A percentile compares a stretch with the other conserved stretches of the same genome.
Evolutionary conservation across 495 filamentous ascomycete species (phyloP).

Genomic region (Penicillium desertorum): DNA sequence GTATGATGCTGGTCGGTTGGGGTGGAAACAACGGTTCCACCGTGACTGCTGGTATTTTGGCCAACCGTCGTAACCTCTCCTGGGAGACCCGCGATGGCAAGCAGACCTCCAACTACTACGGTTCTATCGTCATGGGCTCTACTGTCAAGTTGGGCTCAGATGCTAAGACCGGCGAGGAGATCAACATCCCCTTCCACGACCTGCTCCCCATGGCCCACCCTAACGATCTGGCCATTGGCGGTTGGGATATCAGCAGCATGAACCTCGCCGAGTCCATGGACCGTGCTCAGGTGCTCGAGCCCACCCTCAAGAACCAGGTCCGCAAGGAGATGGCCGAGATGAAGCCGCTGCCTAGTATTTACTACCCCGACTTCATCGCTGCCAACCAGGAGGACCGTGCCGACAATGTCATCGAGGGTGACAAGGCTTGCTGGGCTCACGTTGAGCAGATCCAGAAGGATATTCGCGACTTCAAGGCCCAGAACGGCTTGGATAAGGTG

Average conservation of each 20-base stretch:
- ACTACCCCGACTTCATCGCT: constrained; percentile 99
- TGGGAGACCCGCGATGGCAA: constrained; percentile 94
- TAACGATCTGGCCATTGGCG: constrained; percentile 91
- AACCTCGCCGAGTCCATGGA: constrained; percentile 93
- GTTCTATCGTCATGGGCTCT: constrained; percentile 93
- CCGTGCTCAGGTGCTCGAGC: constrained; percentile 90
- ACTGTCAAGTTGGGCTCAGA: constrained; percentile 95
- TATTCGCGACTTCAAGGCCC: constrained; percentile 90
- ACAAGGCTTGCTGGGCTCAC: constrained; percentile 80
- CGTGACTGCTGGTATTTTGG: constrained; percentile 95
- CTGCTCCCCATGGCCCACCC: constrained; percentile 97
- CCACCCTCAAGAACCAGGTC: constrained; percentile 81
- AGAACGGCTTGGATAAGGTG: constrained; percentile 87
- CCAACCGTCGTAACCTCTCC: constrained; percentile 79
- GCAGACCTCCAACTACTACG: constrained; percentile 91
- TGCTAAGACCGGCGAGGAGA: constrained; percentile 77
- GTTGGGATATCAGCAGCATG: constrained; percentile 94
- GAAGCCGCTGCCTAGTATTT: constrained; percentile 90
- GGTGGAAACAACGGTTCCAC: constrained; percentile 98
- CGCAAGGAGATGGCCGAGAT: constrained; percentile 90
- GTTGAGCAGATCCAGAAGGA: constrained; percentile 93
- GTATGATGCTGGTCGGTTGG: constrained; percentile 97
- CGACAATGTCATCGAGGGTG: constrained; percentile 82
- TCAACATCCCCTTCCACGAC: constrained; percentile 95
- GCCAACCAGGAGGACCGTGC: constrained; percentile 98